These are phyloP conservation scores for Exophiala alcalophila DNA, from an alignment of 2,329 filamentous ascomycete genomes.

Conservation along the genomic window DNA sequence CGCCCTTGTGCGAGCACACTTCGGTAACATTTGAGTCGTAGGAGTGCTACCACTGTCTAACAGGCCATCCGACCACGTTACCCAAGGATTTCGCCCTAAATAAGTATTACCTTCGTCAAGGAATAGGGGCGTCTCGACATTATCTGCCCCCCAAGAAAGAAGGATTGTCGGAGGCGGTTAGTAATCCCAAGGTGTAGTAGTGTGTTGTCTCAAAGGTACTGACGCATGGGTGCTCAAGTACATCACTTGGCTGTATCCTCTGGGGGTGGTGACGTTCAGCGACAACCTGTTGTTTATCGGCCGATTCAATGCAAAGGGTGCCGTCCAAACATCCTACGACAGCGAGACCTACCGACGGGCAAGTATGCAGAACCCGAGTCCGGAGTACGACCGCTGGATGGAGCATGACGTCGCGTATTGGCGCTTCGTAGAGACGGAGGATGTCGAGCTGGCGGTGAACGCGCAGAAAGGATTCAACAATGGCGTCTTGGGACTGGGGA, in stretches of 20 bases:
- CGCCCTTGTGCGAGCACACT: not conserved
- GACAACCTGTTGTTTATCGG: conserved; percentile 28
- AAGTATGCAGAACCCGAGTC: conserved; percentile 21
- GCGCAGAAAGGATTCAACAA: conserved; percentile 27
- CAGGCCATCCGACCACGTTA: conserved; percentile 25
- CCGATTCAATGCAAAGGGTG: conserved; percentile 24
- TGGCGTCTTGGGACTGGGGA: conserved; percentile 21
- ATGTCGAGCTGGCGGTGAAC: conserved; percentile 24
- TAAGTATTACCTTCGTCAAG: conserved; percentile 26
- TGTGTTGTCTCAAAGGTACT: too few relatives aligned
- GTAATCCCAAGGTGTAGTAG: too few relatives aligned
- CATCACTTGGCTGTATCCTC: conserved; percentile 27
- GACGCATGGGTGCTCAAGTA: conserved; percentile 5
- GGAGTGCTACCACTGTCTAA: conserved; percentile 27
- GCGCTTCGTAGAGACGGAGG: conserved; percentile 24
- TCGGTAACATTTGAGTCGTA: conserved; percentile 1
- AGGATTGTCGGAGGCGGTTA: conserved; percentile 24
- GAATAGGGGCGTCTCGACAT: conserved; percentile 24
- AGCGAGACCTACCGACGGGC: conserved; percentile 27
- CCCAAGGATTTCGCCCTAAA: conserved; percentile 26
- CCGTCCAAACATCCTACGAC: conserved; percentile 24
- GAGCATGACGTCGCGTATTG: conserved; percentile 27
- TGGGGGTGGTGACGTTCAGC: conserved; percentile 25
- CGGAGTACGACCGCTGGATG: conserved; percentile 27
- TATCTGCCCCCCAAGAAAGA: conserved; percentile 26